phyloP scores from a whole-genome alignment of 208 protist species.

The Acanthamoeba quina region DNA sequence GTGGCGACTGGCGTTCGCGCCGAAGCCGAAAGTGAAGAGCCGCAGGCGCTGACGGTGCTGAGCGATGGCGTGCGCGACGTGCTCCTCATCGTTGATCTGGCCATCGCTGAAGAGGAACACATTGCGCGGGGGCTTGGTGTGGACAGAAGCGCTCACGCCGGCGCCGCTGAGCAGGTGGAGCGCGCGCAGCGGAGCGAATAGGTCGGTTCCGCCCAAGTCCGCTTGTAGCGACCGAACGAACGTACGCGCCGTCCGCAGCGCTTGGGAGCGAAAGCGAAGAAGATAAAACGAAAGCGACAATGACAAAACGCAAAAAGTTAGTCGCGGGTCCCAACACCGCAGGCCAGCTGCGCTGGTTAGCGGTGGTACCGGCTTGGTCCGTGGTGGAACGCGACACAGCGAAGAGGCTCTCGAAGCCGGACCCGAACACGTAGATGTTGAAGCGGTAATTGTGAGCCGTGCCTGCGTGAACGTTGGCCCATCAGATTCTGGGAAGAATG shows the following conservation, averaged over 20 bases:
- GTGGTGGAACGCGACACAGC: conserved; percentile 14
- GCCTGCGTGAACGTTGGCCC: not conserved
- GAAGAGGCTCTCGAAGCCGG: conserved; percentile 60
- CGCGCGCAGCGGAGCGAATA: conserved; percentile 61
- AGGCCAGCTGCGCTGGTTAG: not conserved
- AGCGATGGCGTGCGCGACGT: conserved; percentile 38
- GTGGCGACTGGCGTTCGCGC: conserved; percentile 71
- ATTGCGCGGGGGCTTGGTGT: conserved; percentile 46
- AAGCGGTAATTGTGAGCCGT: conserved; percentile 69
- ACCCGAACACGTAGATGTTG: conserved; percentile 81
- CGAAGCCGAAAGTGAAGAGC: conserved; percentile 83
- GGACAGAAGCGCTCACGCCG: not conserved
- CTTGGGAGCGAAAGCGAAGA: not conserved
- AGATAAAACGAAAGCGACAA: not conserved
- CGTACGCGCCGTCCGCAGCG: not conserved
- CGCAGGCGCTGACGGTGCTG: conserved; percentile 35
- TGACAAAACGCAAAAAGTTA: not conserved
- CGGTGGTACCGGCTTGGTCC: not conserved
- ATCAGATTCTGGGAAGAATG: no score
- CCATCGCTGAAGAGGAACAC: conserved; percentile 84
- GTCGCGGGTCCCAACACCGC: not conserved
- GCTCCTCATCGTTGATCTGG: conserved; percentile 67
- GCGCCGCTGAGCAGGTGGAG: not conserved
- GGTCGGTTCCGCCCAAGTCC: conserved; percentile 54
- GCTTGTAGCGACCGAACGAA: conserved; percentile 9